phyloP scores from a whole-genome alignment of 2,329 filamentous ascomycete species.

The Rasamsonia emersonii region DNA sequence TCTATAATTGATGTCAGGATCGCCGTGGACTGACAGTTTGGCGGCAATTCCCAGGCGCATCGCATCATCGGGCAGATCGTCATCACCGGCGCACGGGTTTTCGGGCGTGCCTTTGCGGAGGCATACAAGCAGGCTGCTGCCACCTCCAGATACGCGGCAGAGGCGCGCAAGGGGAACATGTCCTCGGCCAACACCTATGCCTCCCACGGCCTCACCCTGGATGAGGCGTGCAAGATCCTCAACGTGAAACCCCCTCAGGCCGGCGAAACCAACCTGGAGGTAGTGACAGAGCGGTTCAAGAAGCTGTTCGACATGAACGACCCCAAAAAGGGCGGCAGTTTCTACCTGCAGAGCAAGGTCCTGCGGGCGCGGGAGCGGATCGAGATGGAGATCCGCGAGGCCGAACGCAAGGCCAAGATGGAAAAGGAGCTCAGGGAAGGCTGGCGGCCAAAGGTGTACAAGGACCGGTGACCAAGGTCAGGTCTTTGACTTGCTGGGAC shows the following conservation, averaged over 20 bases:
- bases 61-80: constrained; percentile 91
- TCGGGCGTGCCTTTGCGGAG: constrained; percentile 86
- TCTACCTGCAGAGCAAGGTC: constrained; percentile 97
- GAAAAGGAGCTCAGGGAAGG: constrained; percentile 76
- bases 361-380: constrained; percentile 83
- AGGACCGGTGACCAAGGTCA: constrained; percentile 54
- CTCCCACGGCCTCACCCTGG: constrained; percentile 73
- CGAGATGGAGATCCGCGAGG: constrained; percentile 72
- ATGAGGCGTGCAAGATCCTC: constrained; percentile 94
- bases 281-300: constrained; percentile 83
- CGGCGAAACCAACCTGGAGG: constrained; percentile 68
- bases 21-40: neutral
- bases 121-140: constrained; percentile 94
- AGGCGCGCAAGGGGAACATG: constrained; percentile 54
- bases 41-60: constrained; percentile 69
- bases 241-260: constrained; percentile 83
- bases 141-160: constrained; percentile 70
- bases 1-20: too few relatives aligned
- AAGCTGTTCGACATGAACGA: constrained; percentile 90
- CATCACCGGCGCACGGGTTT: constrained; percentile 79
- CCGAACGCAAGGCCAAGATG: constrained; percentile 59
- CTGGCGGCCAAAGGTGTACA: constrained; percentile 93
- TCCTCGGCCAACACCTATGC: constrained; percentile 46
- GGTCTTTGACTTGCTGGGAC: neutral
- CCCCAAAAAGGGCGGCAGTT: constrained; percentile 89